Conservation (phyloP, 352 stramenopile species). For the Pythium dissotocum region DNA sequence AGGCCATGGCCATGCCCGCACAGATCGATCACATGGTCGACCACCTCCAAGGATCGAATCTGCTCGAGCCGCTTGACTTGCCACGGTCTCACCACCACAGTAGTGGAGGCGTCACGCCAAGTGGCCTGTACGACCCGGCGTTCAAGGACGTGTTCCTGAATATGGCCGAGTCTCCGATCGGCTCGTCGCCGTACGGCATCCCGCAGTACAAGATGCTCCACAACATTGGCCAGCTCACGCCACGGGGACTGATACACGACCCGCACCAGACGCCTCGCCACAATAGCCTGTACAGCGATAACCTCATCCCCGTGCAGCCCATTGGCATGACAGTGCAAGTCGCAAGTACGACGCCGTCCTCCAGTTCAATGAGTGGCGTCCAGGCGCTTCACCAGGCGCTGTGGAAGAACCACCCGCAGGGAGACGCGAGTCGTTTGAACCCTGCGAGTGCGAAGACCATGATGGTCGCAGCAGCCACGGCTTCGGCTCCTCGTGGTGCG, state of each 20-base stretch:
- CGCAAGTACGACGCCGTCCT: no score
- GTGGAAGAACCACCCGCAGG: conserved; percentile 25
- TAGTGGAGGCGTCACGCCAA: background rate
- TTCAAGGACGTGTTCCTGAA: conserved; percentile 36
- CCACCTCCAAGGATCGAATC: conserved; percentile 8
- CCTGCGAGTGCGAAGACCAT: conserved; percentile 26
- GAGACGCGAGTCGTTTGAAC: conserved; percentile 18
- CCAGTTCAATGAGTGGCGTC: conserved; percentile 25
- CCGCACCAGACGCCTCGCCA: conserved; percentile 24
- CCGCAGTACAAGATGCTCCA: conserved; percentile 15
- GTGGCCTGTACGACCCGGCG: conserved; percentile 3
- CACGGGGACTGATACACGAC: conserved; percentile 2
- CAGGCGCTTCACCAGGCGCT: conserved; percentile 31
- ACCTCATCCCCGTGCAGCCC: conserved; percentile 24
- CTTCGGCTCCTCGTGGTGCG: conserved; percentile 14
- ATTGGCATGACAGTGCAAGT: background rate
- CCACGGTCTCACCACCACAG: conserved; percentile 10
- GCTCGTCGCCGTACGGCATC: conserved; percentile 14
- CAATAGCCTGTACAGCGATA: conserved; percentile 15
- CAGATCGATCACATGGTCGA: conserved; percentile 20
- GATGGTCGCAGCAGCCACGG: conserved; percentile 16
- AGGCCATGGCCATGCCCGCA: conserved; percentile 23
- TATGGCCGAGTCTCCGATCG: conserved; percentile 24
- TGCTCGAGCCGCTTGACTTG: conserved; percentile 23
- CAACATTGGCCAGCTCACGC: background rate